Conservation (phyloP, 2,329 filamentous ascomycete species). For the Epichloe uncinata region DNA sequence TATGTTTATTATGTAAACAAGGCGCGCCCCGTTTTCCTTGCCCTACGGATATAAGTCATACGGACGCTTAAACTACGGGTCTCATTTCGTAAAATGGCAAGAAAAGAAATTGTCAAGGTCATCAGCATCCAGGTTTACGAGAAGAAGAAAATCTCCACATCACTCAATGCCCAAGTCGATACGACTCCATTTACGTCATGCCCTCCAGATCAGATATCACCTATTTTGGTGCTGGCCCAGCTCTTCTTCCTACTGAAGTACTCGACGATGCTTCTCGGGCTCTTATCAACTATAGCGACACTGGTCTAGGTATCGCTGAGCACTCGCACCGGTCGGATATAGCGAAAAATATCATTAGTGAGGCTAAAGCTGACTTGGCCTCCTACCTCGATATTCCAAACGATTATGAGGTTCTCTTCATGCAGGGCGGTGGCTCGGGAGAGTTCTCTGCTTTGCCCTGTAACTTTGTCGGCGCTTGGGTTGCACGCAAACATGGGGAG, state of each 20-base stretch:
- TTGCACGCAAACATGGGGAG: slow-evolving; percentile 50
- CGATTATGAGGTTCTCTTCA: slow-evolving; percentile 78
- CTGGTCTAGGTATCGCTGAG: slow-evolving; percentile 74
- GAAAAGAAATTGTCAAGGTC: too few relatives aligned
- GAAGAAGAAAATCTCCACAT: too few relatives aligned
- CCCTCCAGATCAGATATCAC: slow-evolving; percentile 50
- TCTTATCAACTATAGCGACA: slow-evolving; percentile 68
- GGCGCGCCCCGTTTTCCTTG: too few relatives aligned
- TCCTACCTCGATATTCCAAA: slow-evolving; percentile 69
- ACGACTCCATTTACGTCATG: neutral
- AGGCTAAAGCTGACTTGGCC: slow-evolving; percentile 61
- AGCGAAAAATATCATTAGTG: slow-evolving; percentile 65
- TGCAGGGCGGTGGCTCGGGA: slow-evolving; percentile 74
- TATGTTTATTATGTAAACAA: too few relatives aligned
- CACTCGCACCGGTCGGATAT: slow-evolving; percentile 77
- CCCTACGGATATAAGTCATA: too few relatives aligned
- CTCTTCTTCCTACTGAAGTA: slow-evolving; percentile 69
- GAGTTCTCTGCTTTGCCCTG: slow-evolving; percentile 76
- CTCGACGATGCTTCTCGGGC: slow-evolving; percentile 64
- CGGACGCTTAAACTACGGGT: too few relatives aligned
- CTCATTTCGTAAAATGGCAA: too few relatives aligned
- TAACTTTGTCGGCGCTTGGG: slow-evolving; percentile 75
- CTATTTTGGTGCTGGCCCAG: slow-evolving; percentile 86
- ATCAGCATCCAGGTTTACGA: too few relatives aligned
- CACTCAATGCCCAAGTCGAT: too few relatives aligned